phyloP scores from a whole-genome alignment of 176 grass and related monocot genomes.

The Hyparrhenia diplandra region DNA sequence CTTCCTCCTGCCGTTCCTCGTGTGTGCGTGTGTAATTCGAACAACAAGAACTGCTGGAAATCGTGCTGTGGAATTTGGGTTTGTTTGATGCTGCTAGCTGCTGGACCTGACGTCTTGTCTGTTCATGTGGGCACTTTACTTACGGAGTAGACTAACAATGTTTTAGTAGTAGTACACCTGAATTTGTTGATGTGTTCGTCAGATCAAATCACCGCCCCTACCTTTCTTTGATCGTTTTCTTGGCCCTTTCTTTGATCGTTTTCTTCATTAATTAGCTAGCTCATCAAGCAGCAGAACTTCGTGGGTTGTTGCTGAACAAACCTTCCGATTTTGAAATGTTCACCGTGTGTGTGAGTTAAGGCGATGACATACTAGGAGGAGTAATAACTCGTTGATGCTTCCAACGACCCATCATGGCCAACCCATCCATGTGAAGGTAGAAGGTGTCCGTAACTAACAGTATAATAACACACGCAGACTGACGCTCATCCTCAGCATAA shows the following conservation, averaged over 20 bases:
- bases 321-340: not conserved
- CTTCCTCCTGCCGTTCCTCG: not conserved
- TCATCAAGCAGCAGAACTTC: too few species aligned
- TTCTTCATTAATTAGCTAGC: too few species aligned
- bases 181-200: not conserved
- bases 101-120: not conserved
- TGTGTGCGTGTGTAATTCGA: constrained; percentile 12
- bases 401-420: not conserved
- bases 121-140: not conserved
- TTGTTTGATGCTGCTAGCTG: too few species aligned
- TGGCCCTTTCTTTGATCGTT: too few species aligned
- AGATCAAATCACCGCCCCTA: not conserved
- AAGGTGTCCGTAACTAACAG: not conserved
- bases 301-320: too few species aligned
- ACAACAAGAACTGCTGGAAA: constrained; percentile 21
- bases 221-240: too few species aligned
- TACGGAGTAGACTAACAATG: too few species aligned
- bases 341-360: not conserved
- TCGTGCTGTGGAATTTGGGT: constrained; percentile 29
- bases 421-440: not conserved
- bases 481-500: too few species aligned
- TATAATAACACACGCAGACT: too few species aligned
- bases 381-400: not conserved
- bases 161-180: not conserved
- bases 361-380: not conserved